Conservation (phyloP, 352 stramenopile genomes). For the Pythium utonaiense region DNA sequence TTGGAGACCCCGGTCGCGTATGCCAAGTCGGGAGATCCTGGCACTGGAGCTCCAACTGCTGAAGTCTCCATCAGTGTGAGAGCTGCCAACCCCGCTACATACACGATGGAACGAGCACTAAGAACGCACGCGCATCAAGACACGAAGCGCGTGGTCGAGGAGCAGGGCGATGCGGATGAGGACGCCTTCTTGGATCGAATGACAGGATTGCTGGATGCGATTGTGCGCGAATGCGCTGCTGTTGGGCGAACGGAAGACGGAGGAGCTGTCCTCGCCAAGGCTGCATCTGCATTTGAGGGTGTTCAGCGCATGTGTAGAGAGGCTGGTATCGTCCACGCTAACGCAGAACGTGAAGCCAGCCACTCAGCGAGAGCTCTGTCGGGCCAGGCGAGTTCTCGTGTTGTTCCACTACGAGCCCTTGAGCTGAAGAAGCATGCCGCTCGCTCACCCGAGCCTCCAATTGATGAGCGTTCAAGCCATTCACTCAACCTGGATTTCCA, state of each 20-base stretch:
- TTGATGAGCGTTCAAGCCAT: background rate
- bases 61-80: background rate
- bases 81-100: background rate
- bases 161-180: slow-evolving; percentile 1
- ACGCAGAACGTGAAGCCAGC: background rate
- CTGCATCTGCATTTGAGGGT: slow-evolving; percentile 17
- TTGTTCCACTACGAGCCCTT: slow-evolving; percentile 4
- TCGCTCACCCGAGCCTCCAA: background rate
- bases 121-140: slow-evolving; percentile 7
- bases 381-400: background rate
- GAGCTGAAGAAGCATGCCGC: background rate
- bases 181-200: slow-evolving; percentile 24
- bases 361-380: slow-evolving; percentile 1
- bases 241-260: slow-evolving; percentile 11
- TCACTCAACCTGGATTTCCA: background rate
- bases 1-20: background rate
- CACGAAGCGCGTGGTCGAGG: background rate
- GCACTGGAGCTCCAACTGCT: background rate
- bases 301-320: slow-evolving; percentile 22
- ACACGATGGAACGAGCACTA: background rate
- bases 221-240: slow-evolving; percentile 20
- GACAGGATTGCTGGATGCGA: slow-evolving; percentile 10
- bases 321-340: slow-evolving; percentile 16
- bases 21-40: background rate
- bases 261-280: slow-evolving; percentile 7